These are phyloP conservation scores for Osmanthus fragrans DNA, from an alignment of 257 asterid genomes.

Conservation along the genomic window DNA sequence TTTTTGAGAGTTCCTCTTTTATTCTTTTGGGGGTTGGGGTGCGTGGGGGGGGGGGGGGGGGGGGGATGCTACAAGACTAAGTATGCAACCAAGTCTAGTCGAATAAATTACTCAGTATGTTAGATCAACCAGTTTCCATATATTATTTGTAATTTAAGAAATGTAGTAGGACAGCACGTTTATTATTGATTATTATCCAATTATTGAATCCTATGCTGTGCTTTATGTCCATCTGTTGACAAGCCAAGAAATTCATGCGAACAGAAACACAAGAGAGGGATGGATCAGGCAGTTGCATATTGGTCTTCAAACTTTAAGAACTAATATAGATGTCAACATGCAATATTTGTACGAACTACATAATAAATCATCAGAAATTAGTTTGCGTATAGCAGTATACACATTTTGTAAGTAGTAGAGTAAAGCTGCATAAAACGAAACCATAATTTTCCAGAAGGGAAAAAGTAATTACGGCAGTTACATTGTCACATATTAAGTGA, in stretches of 20 bases:
- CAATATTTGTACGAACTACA: constrained; percentile 2
- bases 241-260: neutral
- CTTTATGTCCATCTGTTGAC: neutral
- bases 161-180: neutral
- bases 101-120: neutral
- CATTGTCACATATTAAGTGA: constrained; percentile 2
- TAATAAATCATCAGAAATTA: constrained; percentile 4
- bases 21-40: neutral
- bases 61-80: neutral
- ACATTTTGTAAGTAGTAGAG: neutral
- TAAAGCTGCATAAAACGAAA: neutral
- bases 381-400: neutral
- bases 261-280: neutral
- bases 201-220: neutral
- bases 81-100: neutral
- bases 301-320: constrained; percentile 7
- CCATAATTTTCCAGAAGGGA: neutral
- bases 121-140: neutral
- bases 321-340: neutral
- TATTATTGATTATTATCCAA: neutral
- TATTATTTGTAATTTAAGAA: neutral
- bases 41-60: neutral
- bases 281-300: neutral
- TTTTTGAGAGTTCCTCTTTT: too few species aligned
- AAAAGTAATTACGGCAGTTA: neutral